Conservation (phyloP, 163 green algal species). For the Chloroidium sp. region DNA sequence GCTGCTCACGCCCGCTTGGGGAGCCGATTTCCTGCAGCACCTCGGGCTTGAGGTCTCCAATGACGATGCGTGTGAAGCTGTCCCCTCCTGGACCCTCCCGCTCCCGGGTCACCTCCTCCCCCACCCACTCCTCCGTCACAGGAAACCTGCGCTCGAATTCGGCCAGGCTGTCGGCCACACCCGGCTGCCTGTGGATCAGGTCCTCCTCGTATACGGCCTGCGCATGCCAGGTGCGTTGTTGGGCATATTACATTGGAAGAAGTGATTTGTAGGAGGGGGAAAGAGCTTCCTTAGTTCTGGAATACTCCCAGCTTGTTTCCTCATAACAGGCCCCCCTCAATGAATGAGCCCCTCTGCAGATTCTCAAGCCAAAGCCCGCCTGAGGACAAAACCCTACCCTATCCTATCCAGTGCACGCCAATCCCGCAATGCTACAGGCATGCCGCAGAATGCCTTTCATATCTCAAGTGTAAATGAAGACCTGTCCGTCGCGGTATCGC, state of each 20-base stretch:
- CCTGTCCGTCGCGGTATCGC: conserved; percentile 45
- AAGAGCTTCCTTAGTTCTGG: too few species aligned
- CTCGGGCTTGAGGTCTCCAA: conserved; percentile 59
- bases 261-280: too few species aligned
- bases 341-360: too few species aligned
- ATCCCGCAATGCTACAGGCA: too few species aligned
- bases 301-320: too few species aligned
- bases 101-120: conserved; percentile 19
- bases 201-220: conserved; percentile 67
- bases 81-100: neutral
- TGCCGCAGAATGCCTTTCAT: too few species aligned
- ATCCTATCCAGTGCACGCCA: too few species aligned
- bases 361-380: too few species aligned
- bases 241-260: too few species aligned
- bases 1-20: conserved; percentile 15
- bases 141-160: conserved; percentile 39
- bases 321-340: too few species aligned
- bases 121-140: conserved; percentile 27
- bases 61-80: conserved; percentile 60
- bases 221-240: neutral
- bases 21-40: conserved; percentile 46
- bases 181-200: conserved; percentile 56
- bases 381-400: too few species aligned
- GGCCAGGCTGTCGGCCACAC: conserved; percentile 43
- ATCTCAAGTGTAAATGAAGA: neutral